phyloP scores from a whole-genome alignment of 2,329 filamentous ascomycete species.

The Paraphaeosphaeria minitans region DNA sequence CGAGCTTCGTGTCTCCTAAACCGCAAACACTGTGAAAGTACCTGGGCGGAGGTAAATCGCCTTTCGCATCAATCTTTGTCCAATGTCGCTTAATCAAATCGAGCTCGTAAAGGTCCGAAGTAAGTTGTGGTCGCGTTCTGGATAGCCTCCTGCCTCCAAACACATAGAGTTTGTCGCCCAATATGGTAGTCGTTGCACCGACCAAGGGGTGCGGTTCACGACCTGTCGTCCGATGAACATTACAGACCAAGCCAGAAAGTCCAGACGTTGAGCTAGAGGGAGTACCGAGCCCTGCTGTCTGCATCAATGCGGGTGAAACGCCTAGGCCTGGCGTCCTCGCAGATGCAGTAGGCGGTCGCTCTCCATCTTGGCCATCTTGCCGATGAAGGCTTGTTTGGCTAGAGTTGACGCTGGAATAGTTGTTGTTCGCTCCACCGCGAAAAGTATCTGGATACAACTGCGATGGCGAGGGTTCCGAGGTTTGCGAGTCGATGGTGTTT shows the following conservation, averaged over 20 bases:
- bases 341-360: conserved; percentile 40
- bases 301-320: conserved; percentile 47
- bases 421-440: conserved; percentile 42
- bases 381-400: conserved; percentile 54
- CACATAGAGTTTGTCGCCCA: conserved; percentile 95
- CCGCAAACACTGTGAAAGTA: conserved; percentile 98
- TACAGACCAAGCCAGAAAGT: conserved; percentile 70
- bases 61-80: conserved; percentile 83
- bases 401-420: conserved; percentile 51
- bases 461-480: conserved; percentile 51
- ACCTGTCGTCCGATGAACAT: conserved; percentile 81
- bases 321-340: conserved; percentile 47
- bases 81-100: conserved; percentile 91
- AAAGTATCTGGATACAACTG: conserved; percentile 46
- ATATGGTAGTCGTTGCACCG: conserved; percentile 90
- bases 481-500: conserved; percentile 55
- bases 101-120: conserved; percentile 89
- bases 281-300: conserved; percentile 44
- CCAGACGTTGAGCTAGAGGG: conserved; percentile 59
- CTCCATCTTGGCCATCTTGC: conserved; percentile 51
- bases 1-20: conserved; percentile 91
- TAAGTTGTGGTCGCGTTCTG: conserved; percentile 80
- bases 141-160: conserved; percentile 92
- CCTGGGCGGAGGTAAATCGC: conserved; percentile 85
- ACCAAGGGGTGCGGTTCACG: conserved; percentile 89